Evolutionary conservation across 345 rosid genomes (phyloP).

Genomic region (Salix dunnii): DNA sequence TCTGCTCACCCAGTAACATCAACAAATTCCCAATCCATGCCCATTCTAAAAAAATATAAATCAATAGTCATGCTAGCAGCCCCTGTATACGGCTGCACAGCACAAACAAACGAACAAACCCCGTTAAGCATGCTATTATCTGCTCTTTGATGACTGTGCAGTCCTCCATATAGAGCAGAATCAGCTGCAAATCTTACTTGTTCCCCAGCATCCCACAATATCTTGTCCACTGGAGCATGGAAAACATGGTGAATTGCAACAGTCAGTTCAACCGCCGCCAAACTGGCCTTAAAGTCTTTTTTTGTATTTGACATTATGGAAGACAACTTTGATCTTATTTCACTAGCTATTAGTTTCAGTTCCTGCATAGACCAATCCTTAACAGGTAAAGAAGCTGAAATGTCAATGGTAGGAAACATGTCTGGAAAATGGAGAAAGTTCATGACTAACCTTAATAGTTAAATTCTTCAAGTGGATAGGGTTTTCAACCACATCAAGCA

Average conservation of each 20-base stretch:
- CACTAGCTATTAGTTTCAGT: constrained; percentile 65
- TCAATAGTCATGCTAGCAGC: not conserved
- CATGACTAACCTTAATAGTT: constrained; percentile 49
- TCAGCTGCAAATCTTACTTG: constrained; percentile 43
- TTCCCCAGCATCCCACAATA: constrained; percentile 85
- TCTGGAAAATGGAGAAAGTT: constrained; percentile 4
- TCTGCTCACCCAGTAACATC: not conserved
- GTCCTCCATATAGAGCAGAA: not conserved
- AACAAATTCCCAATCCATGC: not conserved
- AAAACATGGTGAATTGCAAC: constrained; percentile 83
- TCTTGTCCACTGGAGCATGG: constrained; percentile 80
- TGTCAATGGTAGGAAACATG: not conserved
- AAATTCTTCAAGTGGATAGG: constrained; percentile 77
- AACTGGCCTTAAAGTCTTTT: constrained; percentile 57
- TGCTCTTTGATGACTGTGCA: not conserved
- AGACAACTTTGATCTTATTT: constrained; percentile 58
- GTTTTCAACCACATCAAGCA: constrained; percentile 74
- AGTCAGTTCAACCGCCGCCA: constrained; percentile 74
- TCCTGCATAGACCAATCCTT: constrained; percentile 45
- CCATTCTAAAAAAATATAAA: not conserved
- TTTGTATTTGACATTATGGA: constrained; percentile 42
- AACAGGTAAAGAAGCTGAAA: constrained; percentile 7
- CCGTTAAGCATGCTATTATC: not conserved
- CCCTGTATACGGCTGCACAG: not conserved
- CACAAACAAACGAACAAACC: not conserved